Evolutionary conservation across 306 rosid genomes (phyloP).

Genomic region (Casuarina equisetifolia): DNA sequence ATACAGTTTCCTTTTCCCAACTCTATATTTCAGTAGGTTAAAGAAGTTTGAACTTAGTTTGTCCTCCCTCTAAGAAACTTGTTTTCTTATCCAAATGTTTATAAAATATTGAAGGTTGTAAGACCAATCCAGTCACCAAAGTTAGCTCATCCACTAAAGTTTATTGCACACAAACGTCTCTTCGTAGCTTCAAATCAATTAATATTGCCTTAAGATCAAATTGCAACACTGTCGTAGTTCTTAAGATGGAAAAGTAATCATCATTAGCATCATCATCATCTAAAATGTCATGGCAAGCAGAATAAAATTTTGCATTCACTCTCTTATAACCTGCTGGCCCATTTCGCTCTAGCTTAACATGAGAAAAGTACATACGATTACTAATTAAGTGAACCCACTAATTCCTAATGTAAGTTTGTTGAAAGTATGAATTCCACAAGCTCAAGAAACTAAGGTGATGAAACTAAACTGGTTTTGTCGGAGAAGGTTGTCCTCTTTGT

Average conservation of each 20-base stretch:
- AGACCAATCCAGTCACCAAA: conserved; percentile 26
- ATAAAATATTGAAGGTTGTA: conserved; percentile 12
- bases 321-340: no score
- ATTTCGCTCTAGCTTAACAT: background rate
- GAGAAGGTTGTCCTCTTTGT: background rate
- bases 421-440: background rate
- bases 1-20: no score
- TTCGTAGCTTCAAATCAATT: conserved; percentile 5
- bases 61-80: conserved; percentile 13
- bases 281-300: background rate
- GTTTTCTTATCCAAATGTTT: background rate
- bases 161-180: conserved; percentile 16
- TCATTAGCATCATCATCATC: background rate
- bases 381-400: background rate
- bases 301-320: background rate
- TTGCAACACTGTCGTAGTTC: background rate
- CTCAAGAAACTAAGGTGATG: background rate
- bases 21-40: conserved; percentile 5
- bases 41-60: conserved; percentile 7
- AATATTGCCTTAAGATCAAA: background rate
- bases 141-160: conserved; percentile 33
- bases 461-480: background rate
- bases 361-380: background rate
- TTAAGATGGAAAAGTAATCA: background rate
- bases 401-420: background rate